Evolutionary conservation across 805 yeast genomes (phyloP), one percentile per base, ranked within the genome.

Genomic region (Suhomyces kilbournensis): DNA sequence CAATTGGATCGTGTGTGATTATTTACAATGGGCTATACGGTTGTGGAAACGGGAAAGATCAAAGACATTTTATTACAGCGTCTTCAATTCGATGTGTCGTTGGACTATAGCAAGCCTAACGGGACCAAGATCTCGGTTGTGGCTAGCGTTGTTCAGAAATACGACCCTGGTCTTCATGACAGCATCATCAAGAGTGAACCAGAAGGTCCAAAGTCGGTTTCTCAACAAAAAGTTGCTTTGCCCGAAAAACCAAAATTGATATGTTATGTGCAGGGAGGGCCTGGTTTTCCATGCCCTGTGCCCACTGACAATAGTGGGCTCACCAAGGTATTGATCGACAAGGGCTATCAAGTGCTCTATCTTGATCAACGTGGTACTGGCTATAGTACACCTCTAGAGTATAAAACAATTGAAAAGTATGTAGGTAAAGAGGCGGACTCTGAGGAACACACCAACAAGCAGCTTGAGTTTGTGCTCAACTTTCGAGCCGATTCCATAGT

Each of bases 321-420:
- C 46, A 66, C 74, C n/a, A 72, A 76, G 44, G 68, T 63, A 28
- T 62, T 77, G 46, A 38, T 78, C 8, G 75, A 72, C 12, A 64
- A 66, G 38, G 81, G 78, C 2, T 76, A 69, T 56, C 74, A 73
- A 60, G 65, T 79, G 6, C 62, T 82, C 12, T 75, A 70, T 40
- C 64, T 80, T 46, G 87, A 82, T 65, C 86, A 82, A 60, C 64
- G 86, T 59, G 87, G 86, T n/a, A 82, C 86, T 0, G 87, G 86
- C 0, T 62, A 77, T 23, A 77, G 83, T 46, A 67, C 77, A 3
- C 76, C 82, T 0, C 60, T 83, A 17, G 80, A 79, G 45, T 60
- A 66, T 2, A 60, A 56, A 2, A 60, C 68, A 7, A 59, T 73
- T 35, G 54, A 56, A 6, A 46, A 51, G 7, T 48, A 54, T 15